These are phyloP conservation scores for Calonectria ilicicola DNA, from an alignment of 2,329 filamentous ascomycete genomes.

Conservation along the genomic window DNA sequence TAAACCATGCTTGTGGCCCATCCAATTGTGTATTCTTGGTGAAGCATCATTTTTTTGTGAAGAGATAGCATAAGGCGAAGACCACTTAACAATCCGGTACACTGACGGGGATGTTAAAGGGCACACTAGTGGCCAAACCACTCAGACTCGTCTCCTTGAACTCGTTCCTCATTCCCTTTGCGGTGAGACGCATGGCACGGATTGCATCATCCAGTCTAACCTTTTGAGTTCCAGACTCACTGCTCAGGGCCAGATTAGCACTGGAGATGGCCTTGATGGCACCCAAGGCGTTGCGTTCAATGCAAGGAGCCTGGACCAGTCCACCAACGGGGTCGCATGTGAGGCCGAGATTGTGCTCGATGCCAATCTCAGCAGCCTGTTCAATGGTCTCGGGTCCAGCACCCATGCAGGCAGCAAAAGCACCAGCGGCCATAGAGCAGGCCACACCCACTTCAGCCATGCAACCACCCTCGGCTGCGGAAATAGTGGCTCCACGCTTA, in stretches of 20 bases:
- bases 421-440: slow-evolving; percentile 64
- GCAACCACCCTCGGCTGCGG: slow-evolving; percentile 63
- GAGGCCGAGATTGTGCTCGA: slow-evolving; percentile 63
- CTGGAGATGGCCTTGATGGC: slow-evolving; percentile 64
- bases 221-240: slow-evolving; percentile 59
- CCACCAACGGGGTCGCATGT: slow-evolving; percentile 65
- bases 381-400: slow-evolving; percentile 63
- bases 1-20: background rate
- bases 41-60: background rate
- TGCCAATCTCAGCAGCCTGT: slow-evolving; percentile 64
- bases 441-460: slow-evolving; percentile 67
- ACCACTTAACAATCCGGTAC: slow-evolving; percentile 59
- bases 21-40: background rate
- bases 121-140: slow-evolving; percentile 62
- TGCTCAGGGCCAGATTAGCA: slow-evolving; percentile 60
- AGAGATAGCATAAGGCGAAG: background rate
- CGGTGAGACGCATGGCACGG: slow-evolving; percentile 62
- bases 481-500: slow-evolving; percentile 65
- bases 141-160: slow-evolving; percentile 66
- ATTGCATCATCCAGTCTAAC: slow-evolving; percentile 64
- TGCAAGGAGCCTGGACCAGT: slow-evolving; percentile 63
- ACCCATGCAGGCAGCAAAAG: slow-evolving; percentile 64
- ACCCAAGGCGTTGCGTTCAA: slow-evolving; percentile 63
- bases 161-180: slow-evolving; percentile 64
- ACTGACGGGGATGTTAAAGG: slow-evolving; percentile 62